Conservation (phyloP, 805 yeast genomes). For the Starmerella vaccinii region DNA sequence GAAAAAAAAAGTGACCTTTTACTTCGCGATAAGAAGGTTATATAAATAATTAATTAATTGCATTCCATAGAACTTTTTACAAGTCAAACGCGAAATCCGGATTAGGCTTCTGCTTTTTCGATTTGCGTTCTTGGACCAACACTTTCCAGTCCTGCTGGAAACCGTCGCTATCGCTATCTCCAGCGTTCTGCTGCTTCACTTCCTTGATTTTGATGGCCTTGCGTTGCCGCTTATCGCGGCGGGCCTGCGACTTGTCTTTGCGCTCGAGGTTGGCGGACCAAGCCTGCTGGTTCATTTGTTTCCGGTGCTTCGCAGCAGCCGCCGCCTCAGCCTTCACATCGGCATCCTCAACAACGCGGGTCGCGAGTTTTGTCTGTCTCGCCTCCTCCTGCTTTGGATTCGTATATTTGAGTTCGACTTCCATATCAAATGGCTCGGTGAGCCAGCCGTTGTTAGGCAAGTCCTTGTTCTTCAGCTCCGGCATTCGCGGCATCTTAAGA, state of each 20-base stretch:
- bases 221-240: constrained; percentile 59
- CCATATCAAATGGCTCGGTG: constrained; percentile 53
- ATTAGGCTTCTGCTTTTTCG: constrained; percentile 37
- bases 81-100: constrained; percentile 15
- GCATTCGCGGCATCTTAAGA: constrained; percentile 84
- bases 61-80: not conserved
- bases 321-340: constrained; percentile 27
- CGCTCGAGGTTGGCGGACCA: constrained; percentile 68
- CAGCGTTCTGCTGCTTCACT: constrained; percentile 31
- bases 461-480: constrained; percentile 54
- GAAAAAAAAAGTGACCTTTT: no score
- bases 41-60: not conserved
- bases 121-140: constrained; percentile 54
- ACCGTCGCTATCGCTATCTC: constrained; percentile 31
- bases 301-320: constrained; percentile 20
- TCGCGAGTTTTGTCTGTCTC: constrained; percentile 50
- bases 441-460: constrained; percentile 72
- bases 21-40: no score
- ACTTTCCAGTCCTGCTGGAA: constrained; percentile 80
- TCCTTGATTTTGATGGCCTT: constrained; percentile 44
- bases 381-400: constrained; percentile 55
- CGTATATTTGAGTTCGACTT: constrained; percentile 45
- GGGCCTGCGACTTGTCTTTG: constrained; percentile 49
- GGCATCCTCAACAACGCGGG: constrained; percentile 29
- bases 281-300: constrained; percentile 42